Base-by-base conservation (phyloP, 2,329 filamentous ascomycete genomes). In the Fusarium zealandicum region DNA sequence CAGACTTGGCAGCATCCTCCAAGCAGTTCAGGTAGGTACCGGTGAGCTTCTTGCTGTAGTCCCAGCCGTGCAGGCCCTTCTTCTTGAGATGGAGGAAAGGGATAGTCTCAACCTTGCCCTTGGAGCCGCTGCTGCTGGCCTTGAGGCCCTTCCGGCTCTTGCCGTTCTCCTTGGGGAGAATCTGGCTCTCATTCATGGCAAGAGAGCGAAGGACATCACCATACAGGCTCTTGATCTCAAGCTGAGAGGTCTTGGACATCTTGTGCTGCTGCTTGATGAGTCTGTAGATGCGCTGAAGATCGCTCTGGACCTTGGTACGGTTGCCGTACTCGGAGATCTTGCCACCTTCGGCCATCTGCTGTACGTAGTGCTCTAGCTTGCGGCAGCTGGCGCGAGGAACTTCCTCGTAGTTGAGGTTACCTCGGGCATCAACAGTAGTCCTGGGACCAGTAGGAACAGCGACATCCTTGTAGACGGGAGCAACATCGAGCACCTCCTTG, bases 321-420 rank as follows among this genome's bases (percentile, higher is more conserved):
- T 96, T 98, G 72, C 93, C 95, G 73, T 99, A 99, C 75, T 99
- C 95, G 25, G 93, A 96, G 67, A 99, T 96, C 78, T 97, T 98
- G 71, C 95, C 95, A 59, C 95, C 95, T 66, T 97, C 93, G 9
- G 93, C 93, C 95, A 99, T 98, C 74, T 98, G 92, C 71, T 91
- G 91, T 42, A 99, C 95, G 69, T 99, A 99, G 75, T 98, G 93
- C 78, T 99, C 95, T 37, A 99, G 85, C 79, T 99, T 99, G 68
- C 95, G 89, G 73, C 93, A 95, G 72, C 92, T 96, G 28, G 90
- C 82, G 48, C 95, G 86, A 48, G 93, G 90, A 7, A 89, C 84
- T 75, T 99, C 95, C 70, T 93, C 83, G 72, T 96, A 99, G 70
- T 90, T 90, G 72, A 99, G 86, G 76, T 96, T 96, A 57, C 95